Evolutionary conservation across 2,329 filamentous ascomycete species (phyloP).

Genomic region (Magnaporthales sp.): DNA sequence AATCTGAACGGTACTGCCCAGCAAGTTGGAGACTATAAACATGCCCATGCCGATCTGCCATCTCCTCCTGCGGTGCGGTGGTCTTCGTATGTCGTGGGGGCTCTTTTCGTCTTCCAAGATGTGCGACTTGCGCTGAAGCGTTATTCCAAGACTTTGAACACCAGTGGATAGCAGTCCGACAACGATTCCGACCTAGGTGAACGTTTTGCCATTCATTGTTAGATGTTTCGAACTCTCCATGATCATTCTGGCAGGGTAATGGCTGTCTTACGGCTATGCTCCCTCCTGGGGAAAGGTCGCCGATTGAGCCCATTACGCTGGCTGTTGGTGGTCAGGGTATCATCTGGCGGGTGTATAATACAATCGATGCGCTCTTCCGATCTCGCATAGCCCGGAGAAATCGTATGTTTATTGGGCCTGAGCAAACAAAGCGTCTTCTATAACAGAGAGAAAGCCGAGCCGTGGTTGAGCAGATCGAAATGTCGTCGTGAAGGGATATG

Average conservation of each 20-base stretch:
- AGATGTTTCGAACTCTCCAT: neutral
- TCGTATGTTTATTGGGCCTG: neutral
- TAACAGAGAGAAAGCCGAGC: neutral
- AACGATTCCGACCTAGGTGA: slow-evolving; percentile 71
- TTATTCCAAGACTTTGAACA: slow-evolving; percentile 89
- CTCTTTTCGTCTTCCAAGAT: slow-evolving; percentile 94
- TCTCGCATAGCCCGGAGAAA: neutral
- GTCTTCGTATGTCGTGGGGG: slow-evolving; percentile 66
- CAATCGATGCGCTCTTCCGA: neutral
- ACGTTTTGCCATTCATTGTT: neutral
- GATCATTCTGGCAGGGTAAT: neutral
- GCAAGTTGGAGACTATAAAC: slow-evolving; percentile 89
- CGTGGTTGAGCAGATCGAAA: neutral
- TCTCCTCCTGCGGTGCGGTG: slow-evolving; percentile 79
- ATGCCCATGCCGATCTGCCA: slow-evolving; percentile 98
- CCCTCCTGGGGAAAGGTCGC: slow-evolving; percentile 68
- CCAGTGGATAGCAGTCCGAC: slow-evolving; percentile 91
- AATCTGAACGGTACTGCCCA: slow-evolving; percentile 95
- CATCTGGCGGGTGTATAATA: slow-evolving; percentile 28
- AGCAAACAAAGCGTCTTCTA: neutral
- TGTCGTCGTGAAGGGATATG: slow-evolving; percentile 15
- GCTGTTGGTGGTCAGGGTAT: slow-evolving; percentile 27
- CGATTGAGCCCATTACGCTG: slow-evolving; percentile 59
- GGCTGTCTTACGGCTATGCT: slow-evolving; percentile 59
- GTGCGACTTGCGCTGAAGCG: slow-evolving; percentile 95